These are phyloP conservation scores for Isoetes taiwanensis DNA, from an alignment of 75 land plant species.

Conservation along the genomic window DNA sequence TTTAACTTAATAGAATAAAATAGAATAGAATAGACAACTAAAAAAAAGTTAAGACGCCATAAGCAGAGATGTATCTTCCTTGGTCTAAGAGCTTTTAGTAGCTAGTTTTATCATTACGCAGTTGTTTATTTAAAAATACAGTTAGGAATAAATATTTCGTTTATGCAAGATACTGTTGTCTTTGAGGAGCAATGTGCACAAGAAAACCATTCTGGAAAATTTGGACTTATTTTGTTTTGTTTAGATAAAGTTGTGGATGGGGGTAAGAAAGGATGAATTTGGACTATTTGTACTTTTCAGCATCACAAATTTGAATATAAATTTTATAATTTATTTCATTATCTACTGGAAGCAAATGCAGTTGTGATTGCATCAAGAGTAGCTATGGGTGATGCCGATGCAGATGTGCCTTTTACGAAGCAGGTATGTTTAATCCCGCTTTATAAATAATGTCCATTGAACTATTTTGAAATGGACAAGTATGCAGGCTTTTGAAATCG, in stretches of 20 bases:
- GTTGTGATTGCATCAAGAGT: constrained; percentile 61
- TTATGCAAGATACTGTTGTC: not conserved
- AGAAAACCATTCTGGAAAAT: constrained; percentile 76
- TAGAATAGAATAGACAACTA: too few relatives aligned
- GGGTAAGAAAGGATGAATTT: constrained; percentile 36
- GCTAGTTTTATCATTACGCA: not conserved
- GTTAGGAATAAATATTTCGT: not conserved
- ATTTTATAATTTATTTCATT: too few relatives aligned
- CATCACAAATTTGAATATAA: not conserved
- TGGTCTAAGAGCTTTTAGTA: not conserved
- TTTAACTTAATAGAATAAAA: too few relatives aligned
- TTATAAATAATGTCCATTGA: too few relatives aligned
- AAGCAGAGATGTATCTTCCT: not conserved
- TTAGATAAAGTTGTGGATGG: constrained; percentile 91
- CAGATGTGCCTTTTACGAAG: constrained; percentile 61
- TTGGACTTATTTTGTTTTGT: constrained; percentile 80
- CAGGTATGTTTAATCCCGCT: too few relatives aligned
- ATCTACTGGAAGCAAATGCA: constrained; percentile 68
- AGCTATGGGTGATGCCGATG: constrained; percentile 50
- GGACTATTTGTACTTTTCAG: not conserved
- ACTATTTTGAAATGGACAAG: too few relatives aligned
- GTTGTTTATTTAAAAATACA: not conserved
- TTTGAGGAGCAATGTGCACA: constrained; percentile 66
- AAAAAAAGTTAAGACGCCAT: too few relatives aligned
- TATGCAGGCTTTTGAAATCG: too few relatives aligned